Evolutionary conservation across 2,329 filamentous ascomycete genomes (phyloP), one percentile per base, ranked within the genome.

Genomic region (Phaeosphaeriaceae sp.): DNA sequence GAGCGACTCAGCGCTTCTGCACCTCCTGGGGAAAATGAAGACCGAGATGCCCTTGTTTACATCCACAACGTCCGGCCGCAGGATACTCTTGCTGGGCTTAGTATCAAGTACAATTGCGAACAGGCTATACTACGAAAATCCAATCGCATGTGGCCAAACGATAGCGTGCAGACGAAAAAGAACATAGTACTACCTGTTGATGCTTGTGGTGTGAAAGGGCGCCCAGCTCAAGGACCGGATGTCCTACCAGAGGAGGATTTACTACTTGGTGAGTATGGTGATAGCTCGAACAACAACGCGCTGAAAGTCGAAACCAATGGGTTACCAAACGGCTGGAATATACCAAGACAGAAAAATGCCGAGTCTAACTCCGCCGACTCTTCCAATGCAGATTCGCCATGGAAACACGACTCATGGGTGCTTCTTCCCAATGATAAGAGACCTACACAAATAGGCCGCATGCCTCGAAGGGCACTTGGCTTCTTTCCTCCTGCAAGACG

Each of bases 121-220:
- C 86, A 92, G 47, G 88, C 92, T 39, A 83, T 88, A 2, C 87
- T 99, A 58, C 83, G 90, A 50, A 94, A 90, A 70, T 87, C 91
- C 32, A 99, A 99, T 70, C 86, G 94, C 9, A 86, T 99, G 66
- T 99, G 94, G 94, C 90, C 92, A 6, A 90, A 92, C 56, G 94
- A 97, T 68, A 91, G 86, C 55, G 88, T 97, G 29, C 93, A 97
- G 70, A 85, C 87, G 39, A 86, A 92, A 50, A 90, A 90, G 64
- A 87, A 85, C 56, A 81, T 99, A 13, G 82, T 92, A 7, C 77
- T 99, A 43, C 94, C 94, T 0, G 90, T 97, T 4, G 92, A 96
- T 71, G 88, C 90, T 33, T 97, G 93, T 71, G 87, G 88, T 34
- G 80, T 92, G 34, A 94, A 92, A 67, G 92, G 93, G 23, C 83